Evolutionary conservation across 176 grass and related monocot species (phyloP).

Genomic region (Triticum turgidum): DNA sequence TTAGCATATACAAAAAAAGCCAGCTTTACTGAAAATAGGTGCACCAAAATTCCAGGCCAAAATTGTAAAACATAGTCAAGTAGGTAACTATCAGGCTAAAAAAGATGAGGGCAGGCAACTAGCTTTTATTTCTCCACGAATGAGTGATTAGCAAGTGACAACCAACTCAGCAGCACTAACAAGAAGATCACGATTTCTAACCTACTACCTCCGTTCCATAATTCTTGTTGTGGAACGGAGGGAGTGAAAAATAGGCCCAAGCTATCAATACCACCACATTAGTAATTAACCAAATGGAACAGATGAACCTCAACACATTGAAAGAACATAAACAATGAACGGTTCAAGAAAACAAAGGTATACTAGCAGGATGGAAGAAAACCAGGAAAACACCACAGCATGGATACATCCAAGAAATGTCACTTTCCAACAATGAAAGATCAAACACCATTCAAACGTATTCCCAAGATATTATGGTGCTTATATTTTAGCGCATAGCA

Average conservation of each 20-base stretch:
- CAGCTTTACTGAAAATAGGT: neutral
- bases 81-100: conserved; percentile 1
- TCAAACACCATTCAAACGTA: neutral
- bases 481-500: neutral
- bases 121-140: neutral
- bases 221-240: too few species aligned
- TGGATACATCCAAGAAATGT: neutral
- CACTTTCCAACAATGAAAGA: conserved; percentile 7
- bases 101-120: neutral
- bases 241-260: neutral
- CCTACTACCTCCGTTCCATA: too few species aligned
- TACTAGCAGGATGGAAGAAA: conserved; percentile 30
- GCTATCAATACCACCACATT: neutral
- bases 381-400: conserved; percentile 2
- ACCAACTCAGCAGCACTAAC: neutral
- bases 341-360: neutral
- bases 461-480: neutral
- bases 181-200: conserved; percentile 11
- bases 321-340: neutral
- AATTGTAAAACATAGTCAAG: neutral
- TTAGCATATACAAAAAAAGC: neutral
- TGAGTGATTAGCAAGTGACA: neutral
- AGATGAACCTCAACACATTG: neutral
- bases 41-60: neutral
- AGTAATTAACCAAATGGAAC: neutral